Base-by-base conservation (phyloP, 345 rosid genomes). In the Brassica cretica region DNA sequence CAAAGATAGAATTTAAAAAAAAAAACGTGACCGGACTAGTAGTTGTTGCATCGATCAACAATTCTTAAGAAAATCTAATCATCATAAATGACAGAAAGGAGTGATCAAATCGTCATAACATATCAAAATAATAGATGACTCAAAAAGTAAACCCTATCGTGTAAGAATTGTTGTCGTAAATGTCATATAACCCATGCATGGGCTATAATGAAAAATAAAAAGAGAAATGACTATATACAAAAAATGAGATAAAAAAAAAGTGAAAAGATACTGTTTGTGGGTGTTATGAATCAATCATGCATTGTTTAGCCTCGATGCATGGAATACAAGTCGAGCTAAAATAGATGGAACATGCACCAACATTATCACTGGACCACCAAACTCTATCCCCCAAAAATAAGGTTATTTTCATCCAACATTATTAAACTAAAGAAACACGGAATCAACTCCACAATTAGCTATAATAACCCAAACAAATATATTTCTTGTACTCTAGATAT, bases 391-490 rank as follows among this genome's bases (percentile, higher is more conserved):
- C 7, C 1, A 10, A 61, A 14, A 63, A 30, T 41, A 68, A 3
- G 37, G 79, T 32, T 44, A 68, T n/a, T 67, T 16, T 66, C 11
- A 39, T 71, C 78, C 46, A 44, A 44, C 56, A 67, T 67, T 46
- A 16, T 2, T 68, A 16, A n/a, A 49, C 60, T 29, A 68, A 68
- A 8, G 27, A 29, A 49, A 51, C 11, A 51, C 41, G 72, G 19
- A 29, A 51, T 16, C 62, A 68, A 51, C 41, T 53, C 21, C 61
- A 68, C 27, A 41, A 15, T 60, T 21, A 59, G 30, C 58, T 25
- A 44, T 68, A 46, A 37, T 18, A 66, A 19, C 70, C 8, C 70
- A 56, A 66, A 66, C 41, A 74, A 53, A 35, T 25, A 24, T 2
- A 30, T 18, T 64, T 49, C 61, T 11, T 18, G 44, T 73, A 63